Conservation (phyloP, 441 rosid species). For the Pelargonium hybrid region DNA sequence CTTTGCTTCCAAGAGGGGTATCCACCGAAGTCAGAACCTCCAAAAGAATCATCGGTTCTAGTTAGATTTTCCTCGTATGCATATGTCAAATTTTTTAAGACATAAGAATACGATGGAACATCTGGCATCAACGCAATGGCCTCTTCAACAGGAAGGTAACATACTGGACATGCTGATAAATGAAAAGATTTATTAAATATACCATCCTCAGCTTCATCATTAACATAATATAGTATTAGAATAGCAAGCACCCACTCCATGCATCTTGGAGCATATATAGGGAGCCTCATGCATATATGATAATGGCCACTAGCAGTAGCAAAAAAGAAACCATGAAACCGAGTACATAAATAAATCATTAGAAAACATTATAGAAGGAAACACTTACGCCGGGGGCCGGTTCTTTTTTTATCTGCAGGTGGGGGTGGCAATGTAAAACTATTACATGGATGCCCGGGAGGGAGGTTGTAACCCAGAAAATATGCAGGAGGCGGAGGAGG, state of each 20-base stretch:
- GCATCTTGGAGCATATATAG: slow-evolving; percentile 5
- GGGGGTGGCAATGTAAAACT: slow-evolving; percentile 83
- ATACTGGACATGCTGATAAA: slow-evolving; percentile 75
- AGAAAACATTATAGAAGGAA: background rate
- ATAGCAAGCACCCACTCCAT: background rate
- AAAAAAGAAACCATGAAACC: background rate
- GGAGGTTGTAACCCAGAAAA: slow-evolving; percentile 73
- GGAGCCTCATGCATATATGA: background rate
- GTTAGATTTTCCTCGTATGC: slow-evolving; percentile 45
- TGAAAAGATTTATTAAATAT: slow-evolving; percentile 5
- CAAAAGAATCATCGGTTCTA: slow-evolving; percentile 43
- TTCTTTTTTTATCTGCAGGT: slow-evolving; percentile 75
- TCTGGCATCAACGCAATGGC: slow-evolving; percentile 68
- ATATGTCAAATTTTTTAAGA: slow-evolving; percentile 52
- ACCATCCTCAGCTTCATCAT: background rate
- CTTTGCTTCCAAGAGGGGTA: slow-evolving; percentile 64
- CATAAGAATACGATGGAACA: slow-evolving; percentile 58
- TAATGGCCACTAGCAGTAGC: background rate
- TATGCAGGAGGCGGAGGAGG: slow-evolving; percentile 52
- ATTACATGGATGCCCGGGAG: slow-evolving; percentile 71
- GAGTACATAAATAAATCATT: background rate
- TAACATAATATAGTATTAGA: background rate
- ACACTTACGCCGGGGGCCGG: slow-evolving; percentile 79
- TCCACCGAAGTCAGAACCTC: slow-evolving; percentile 88
- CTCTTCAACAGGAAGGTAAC: slow-evolving; percentile 79